Evolutionary conservation across 2,329 filamentous ascomycete genomes (phyloP).

Genomic region (Metarhizium guizhouense): DNA sequence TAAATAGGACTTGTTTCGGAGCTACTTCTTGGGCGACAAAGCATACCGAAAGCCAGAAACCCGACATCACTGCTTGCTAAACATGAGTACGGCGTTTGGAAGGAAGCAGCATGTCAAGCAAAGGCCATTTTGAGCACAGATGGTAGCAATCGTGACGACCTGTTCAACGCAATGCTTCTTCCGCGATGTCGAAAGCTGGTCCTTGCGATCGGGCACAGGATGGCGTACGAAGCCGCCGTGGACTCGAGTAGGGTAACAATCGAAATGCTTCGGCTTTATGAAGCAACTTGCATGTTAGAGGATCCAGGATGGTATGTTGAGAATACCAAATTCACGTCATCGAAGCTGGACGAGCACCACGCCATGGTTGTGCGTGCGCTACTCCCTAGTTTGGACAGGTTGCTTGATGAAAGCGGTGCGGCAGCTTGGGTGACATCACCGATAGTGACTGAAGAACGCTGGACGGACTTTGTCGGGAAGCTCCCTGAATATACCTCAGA

Average conservation of each 20-base stretch:
- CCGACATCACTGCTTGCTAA: constrained; percentile 11
- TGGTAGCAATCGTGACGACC: constrained; percentile 9
- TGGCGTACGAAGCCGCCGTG: constrained; percentile 19
- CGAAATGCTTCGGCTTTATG: constrained; percentile 7
- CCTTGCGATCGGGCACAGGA: constrained; percentile 17
- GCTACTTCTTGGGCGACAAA: constrained; percentile 15
- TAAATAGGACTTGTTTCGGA: constrained; percentile 9
- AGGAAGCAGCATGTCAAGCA: constrained; percentile 11
- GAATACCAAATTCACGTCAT: not conserved
- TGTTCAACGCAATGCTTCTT: constrained; percentile 14
- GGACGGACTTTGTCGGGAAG: not conserved
- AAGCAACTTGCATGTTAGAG: constrained; percentile 6
- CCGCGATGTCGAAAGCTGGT: constrained; percentile 16
- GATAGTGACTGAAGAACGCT: not conserved
- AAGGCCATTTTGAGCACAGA: constrained; percentile 3
- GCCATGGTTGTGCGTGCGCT: not conserved
- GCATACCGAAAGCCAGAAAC: constrained; percentile 10
- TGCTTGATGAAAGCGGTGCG: not conserved
- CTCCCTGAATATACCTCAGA: not conserved
- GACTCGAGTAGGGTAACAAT: not conserved
- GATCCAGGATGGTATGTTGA: constrained; percentile 11
- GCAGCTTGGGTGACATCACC: constrained; percentile 1
- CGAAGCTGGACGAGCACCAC: not conserved
- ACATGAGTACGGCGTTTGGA: constrained; percentile 14
- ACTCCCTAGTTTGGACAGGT: not conserved